Conservation (phyloP, 1,139 yeast genomes). For the Kodamaea derodonti region DNA sequence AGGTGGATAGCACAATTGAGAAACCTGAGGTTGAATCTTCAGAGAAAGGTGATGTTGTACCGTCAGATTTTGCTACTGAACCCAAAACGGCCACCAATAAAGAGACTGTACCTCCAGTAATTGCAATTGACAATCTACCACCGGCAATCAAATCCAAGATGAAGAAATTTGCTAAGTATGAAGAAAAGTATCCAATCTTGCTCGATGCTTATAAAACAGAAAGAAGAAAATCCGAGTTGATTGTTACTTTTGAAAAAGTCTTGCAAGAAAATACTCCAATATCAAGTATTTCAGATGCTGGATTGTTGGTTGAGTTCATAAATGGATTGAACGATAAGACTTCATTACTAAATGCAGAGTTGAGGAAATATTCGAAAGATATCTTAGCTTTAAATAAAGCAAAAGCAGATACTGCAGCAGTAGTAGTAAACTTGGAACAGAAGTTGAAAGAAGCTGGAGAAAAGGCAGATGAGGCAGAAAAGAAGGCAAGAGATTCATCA, state of each 20-base stretch:
- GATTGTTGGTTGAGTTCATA: conserved; percentile 64
- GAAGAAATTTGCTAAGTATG: conserved; percentile 80
- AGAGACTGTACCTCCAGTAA: background rate
- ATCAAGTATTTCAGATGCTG: conserved; percentile 68
- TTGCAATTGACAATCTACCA: conserved; percentile 43
- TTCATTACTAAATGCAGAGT: conserved; percentile 52
- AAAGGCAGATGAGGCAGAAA: conserved; percentile 1
- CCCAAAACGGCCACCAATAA: background rate
- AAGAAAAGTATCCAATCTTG: conserved; percentile 79
- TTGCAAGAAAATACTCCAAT: conserved; percentile 81
- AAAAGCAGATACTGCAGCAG: conserved; percentile 11
- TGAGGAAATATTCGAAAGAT: conserved; percentile 26
- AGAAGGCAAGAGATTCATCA: conserved; percentile 9
- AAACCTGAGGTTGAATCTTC: background rate
- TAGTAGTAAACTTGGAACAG: conserved; percentile 9
- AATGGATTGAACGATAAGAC: conserved; percentile 60
- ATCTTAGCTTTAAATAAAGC: conserved; percentile 11
- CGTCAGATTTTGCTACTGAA: background rate
- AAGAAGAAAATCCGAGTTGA: conserved; percentile 61
- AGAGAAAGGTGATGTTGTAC: background rate
- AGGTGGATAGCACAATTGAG: conserved; percentile 1
- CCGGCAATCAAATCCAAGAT: conserved; percentile 57
- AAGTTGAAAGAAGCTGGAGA: conserved; percentile 2
- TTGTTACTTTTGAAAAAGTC: conserved; percentile 65
- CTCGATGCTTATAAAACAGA: conserved; percentile 82